These are phyloP conservation scores for Orbilia ellipsospora DNA, from an alignment of 2,329 filamentous ascomycete genomes.

Conservation along the genomic window DNA sequence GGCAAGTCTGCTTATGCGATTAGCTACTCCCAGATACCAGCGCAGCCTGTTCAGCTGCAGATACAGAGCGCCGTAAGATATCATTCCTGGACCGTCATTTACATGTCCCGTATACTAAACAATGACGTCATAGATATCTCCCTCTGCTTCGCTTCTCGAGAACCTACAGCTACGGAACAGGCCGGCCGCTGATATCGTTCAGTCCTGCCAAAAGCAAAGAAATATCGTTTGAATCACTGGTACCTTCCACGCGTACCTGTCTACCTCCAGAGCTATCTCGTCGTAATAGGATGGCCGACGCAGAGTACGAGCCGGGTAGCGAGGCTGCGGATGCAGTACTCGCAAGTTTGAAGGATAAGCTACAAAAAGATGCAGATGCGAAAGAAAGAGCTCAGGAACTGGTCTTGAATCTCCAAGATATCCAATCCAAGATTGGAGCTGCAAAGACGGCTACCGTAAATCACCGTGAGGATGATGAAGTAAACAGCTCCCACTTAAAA, in stretches of 20 bases:
- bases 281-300: conserved; percentile 35
- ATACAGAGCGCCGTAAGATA: conserved; percentile 8
- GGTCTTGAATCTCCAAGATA: conserved; percentile 28
- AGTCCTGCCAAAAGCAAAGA: too few species aligned
- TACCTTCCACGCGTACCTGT: too few species aligned
- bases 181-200: conserved; percentile 2
- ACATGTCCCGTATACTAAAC: not conserved
- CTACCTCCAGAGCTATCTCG: too few species aligned
- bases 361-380: conserved; percentile 9
- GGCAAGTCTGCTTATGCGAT: conserved; percentile 8
- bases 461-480: conserved; percentile 28
- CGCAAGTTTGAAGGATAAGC: conserved; percentile 8
- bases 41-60: conserved; percentile 14
- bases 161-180: not conserved
- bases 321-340: conserved; percentile 15
- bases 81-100: not conserved
- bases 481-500: not conserved
- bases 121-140: conserved; percentile 22
- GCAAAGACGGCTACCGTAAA: conserved; percentile 9
- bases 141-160: not conserved
- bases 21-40: conserved; percentile 2
- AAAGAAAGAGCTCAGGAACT: conserved; percentile 34
- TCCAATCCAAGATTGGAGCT: conserved; percentile 23
- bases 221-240: too few species aligned
- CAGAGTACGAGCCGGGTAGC: conserved; percentile 33